phyloP scores from a whole-genome alignment of 805 yeast species.

The Metschnikowia kofuensis region DNA sequence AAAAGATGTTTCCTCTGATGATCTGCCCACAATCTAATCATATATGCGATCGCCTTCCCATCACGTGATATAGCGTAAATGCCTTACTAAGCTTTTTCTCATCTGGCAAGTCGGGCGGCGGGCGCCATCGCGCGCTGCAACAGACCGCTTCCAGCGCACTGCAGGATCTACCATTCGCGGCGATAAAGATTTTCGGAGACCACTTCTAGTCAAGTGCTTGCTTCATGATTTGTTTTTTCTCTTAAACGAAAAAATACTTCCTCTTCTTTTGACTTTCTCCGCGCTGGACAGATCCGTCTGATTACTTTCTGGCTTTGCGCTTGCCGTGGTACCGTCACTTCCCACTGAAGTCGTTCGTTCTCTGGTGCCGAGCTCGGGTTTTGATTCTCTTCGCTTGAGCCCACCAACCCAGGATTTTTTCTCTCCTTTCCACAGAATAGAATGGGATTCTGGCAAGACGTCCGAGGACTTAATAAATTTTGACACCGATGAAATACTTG shows the following conservation, averaged over 20 bases:
- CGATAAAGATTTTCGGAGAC: no score
- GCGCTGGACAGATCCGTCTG: conserved; percentile 3
- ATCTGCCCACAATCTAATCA: no score
- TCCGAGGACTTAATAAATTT: conserved; percentile 4
- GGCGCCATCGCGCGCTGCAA: no score
- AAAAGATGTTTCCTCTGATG: no score
- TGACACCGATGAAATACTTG: not conserved
- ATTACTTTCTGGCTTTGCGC: conserved; percentile 6
- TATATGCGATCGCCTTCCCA: no score
- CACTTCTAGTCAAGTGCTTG: no score
- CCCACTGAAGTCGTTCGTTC: conserved; percentile 23
- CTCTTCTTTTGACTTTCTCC: conserved; percentile 18
- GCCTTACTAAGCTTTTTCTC: not conserved
- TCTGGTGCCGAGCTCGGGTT: conserved; percentile 17
- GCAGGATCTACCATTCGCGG: no score
- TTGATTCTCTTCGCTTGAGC: conserved; percentile 28
- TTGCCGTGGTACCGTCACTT: conserved; percentile 15
- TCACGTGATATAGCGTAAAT: conserved; percentile 13
- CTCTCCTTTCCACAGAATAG: conserved; percentile 19
- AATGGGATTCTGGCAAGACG: conserved; percentile 2
- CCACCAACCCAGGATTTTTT: conserved; percentile 44
- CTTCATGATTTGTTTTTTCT: conserved; percentile 15
- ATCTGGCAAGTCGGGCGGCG: no score
- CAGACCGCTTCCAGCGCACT: no score
- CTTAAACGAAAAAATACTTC: conserved; percentile 38